These are phyloP conservation scores for Vinca major DNA, from an alignment of 305 asterid species.

Conservation along the genomic window DNA sequence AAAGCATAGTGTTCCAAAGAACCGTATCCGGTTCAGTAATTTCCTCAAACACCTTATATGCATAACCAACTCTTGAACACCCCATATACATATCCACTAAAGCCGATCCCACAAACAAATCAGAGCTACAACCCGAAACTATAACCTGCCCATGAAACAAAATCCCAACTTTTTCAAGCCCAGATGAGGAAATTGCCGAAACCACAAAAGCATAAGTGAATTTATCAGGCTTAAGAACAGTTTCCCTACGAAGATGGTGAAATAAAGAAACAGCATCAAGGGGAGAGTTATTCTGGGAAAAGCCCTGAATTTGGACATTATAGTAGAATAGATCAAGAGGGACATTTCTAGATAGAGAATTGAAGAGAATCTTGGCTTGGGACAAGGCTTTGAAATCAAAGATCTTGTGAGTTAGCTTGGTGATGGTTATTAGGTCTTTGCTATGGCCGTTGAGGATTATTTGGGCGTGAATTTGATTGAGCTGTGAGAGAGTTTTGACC, in stretches of 20 bases:
- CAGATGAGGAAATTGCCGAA: slow-evolving; percentile 35
- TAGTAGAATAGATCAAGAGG: slow-evolving; percentile 65
- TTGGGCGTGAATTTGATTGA: slow-evolving; percentile 56
- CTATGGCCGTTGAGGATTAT: slow-evolving; percentile 38
- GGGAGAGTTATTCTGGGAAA: slow-evolving; percentile 31
- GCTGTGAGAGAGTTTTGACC: slow-evolving; percentile 34
- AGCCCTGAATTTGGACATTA: slow-evolving; percentile 67
- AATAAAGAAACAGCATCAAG: slow-evolving; percentile 39
- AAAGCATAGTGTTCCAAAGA: slow-evolving; percentile 66
- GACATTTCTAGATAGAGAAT: slow-evolving; percentile 15
- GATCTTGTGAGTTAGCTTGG: slow-evolving; percentile 55
- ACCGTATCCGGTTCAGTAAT: slow-evolving; percentile 57
- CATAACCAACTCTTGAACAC: slow-evolving; percentile 34
- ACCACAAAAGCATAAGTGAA: slow-evolving; percentile 51
- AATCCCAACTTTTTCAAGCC: slow-evolving; percentile 30
- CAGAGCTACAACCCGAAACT: slow-evolving; percentile 48
- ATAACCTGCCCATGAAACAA: slow-evolving; percentile 64
- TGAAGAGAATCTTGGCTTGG: slow-evolving; percentile 50
- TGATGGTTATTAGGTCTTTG: slow-evolving; percentile 36
- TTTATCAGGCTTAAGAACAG: slow-evolving; percentile 48
- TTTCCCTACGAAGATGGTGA: slow-evolving; percentile 28
- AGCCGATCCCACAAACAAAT: slow-evolving; percentile 75
- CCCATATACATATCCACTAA: slow-evolving; percentile 50
- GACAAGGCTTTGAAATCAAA: slow-evolving; percentile 41
- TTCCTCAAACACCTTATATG: slow-evolving; percentile 63